Evolutionary conservation across 306 rosid genomes (phyloP), one percentile per base, ranked within the genome.

Genomic region (Dalbergia oliveri): DNA sequence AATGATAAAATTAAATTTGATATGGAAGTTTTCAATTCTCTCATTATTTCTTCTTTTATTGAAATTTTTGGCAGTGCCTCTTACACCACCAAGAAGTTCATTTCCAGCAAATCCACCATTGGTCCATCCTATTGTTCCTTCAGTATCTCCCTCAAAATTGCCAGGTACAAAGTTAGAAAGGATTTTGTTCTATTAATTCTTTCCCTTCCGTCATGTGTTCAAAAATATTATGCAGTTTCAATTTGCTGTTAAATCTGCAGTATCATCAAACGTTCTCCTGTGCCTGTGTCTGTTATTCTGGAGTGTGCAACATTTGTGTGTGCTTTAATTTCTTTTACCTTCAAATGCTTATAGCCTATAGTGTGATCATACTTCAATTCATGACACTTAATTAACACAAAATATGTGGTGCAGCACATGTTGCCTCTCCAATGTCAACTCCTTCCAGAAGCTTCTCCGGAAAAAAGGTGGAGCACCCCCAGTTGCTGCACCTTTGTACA

Each of bases 351-450:
- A 37, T 37, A 4, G 41, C 7, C 41, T 19, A 47, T 66, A 49
- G n/a, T 57, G 57, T 53, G 12, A 37, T 61, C 59, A 51, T 61
- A 60, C 47, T 74, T 33, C 50, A 67, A 34, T 51, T 75, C 47
- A 53, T 67, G 73, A 53, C 65, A 44, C 58, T 69, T 77, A 59
- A 23, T 72, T 56, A 76, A 43, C 19, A 31, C 77, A 70, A 34
- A 51, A 66, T 50, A 47, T 79, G 79, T 72, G 85, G 65, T 83
- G 83, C 87, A 89, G 97, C 73, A 57, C 85, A 84, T 73, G 78
- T 71, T 66, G 81, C 87, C 77, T 62, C 94, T 79, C 92, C 90
- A 66, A 64, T 19, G 5, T 75, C 89, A 43, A 70, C 87, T 78
- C 87, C 90, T 78, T 82, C 89, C 12, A 47, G 89, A 37, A 86